Evolutionary conservation across 768 basidiomycete genomes (phyloP).

Genomic region (Hypholoma fasciculare): DNA sequence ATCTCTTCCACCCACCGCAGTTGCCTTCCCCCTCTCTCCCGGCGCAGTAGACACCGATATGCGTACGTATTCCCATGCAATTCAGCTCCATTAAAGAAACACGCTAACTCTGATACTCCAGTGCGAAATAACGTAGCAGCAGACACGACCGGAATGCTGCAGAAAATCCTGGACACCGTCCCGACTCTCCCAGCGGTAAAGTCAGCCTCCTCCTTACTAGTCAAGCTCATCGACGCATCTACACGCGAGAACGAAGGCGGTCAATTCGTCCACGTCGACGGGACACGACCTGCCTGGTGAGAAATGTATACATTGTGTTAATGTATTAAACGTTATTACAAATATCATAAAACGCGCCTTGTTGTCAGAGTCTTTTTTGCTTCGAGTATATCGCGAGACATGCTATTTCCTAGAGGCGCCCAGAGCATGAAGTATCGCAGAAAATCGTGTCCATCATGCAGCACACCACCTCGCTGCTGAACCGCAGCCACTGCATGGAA

Average conservation of each 20-base stretch:
- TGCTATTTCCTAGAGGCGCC: no score
- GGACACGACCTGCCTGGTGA: neutral
- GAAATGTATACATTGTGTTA: neutral
- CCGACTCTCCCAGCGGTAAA: neutral
- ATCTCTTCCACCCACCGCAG: neutral
- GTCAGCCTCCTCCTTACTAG: neutral
- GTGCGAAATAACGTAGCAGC: neutral
- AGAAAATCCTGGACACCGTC: neutral
- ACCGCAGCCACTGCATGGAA: no score
- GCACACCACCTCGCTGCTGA: no score
- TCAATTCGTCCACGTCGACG: neutral
- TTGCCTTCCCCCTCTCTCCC: neutral
- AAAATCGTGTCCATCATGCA: no score
- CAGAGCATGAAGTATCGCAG: no score
- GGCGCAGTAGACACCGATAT: neutral
- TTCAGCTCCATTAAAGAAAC: neutral
- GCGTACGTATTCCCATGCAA: neutral
- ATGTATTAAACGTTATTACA: neutral
- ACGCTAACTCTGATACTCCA: neutral
- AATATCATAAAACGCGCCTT: no score
- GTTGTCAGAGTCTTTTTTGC: no score
- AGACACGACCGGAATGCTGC: neutral
- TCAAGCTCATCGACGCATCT: neutral
- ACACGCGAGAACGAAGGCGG: slow-evolving; percentile 1
- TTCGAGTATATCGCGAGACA: no score